Base-by-base conservation (phyloP, 345 rosid genomes). In the Excoecaria agallocha region DNA sequence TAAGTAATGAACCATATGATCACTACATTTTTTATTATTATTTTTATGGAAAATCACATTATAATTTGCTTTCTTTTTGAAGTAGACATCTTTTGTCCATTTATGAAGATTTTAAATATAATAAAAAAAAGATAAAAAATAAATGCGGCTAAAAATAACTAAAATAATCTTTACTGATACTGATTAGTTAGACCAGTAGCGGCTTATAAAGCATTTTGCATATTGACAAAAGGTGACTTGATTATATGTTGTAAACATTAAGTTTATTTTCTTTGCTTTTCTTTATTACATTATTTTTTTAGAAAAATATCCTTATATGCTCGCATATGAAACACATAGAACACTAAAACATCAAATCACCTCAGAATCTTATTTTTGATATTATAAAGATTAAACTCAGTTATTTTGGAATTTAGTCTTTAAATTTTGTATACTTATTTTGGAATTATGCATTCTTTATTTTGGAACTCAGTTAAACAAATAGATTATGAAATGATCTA, bases 61-160 rank as follows among this genome's bases (percentile, higher is more conserved):
- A 4, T 68, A 5, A 56, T 66, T 66, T 78, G 24, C n/a, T 20
- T 46, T 24, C 56, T 24, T 45, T 12, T 64, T 56, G 58, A 61
- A 69, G 41, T 64, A 22, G 49, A 19, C 54, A 7, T 66, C 24
- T 13, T n/a, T 43, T 66, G 1, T 54, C n/a, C 68, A 0, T 15
- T n/a, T 22, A 6, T 35, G n/a, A 17, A 10, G 22, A 24, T 58
- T 39, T 30, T 61, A 19, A 39, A 57, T 48, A 22, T 49, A 54
- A 8, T 12, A 17, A 25, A 56, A 0, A 22, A 62, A 8, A 4
- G 19, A 56, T 61, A 12, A 8, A 48, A 43, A 61, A 58, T 5
- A 43, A 45, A 11, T 12, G 41, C n/a, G n/a, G 20, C 19, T 5
- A 56, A 41, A 13, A 5, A 45, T 59, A 25, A 25, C 22, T 6